Conservation (phyloP, 2,329 filamentous ascomycete species). For the Claviceps humidiphila region DNA sequence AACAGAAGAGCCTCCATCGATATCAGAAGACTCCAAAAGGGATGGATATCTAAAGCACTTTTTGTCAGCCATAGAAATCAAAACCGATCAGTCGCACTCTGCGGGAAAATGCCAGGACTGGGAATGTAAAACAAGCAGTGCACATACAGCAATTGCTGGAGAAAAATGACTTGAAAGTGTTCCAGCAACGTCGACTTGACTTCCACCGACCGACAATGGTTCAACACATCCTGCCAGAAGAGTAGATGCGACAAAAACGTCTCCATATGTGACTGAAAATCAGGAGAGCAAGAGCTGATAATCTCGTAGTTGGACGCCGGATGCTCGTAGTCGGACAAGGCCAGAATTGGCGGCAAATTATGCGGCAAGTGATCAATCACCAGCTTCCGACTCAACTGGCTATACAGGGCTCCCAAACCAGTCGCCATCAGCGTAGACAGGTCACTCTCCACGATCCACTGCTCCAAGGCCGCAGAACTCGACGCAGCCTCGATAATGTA, state of each 20-base stretch:
- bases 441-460: slow-evolving; percentile 96
- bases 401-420: slow-evolving; percentile 66
- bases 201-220: slow-evolving; percentile 84
- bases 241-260: slow-evolving; percentile 90
- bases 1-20: slow-evolving; percentile 91
- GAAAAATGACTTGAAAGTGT: slow-evolving; percentile 92
- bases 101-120: neutral
- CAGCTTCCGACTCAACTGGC: slow-evolving; percentile 59
- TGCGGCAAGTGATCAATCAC: slow-evolving; percentile 66
- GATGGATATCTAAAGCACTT: slow-evolving; percentile 63
- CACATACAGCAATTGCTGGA: slow-evolving; percentile 79
- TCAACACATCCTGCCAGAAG: slow-evolving; percentile 97
- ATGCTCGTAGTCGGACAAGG: slow-evolving; percentile 77
- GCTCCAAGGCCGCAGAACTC: slow-evolving; percentile 67
- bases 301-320: slow-evolving; percentile 57
- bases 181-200: slow-evolving; percentile 88
- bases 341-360: slow-evolving; percentile 68
- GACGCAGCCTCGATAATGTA: slow-evolving; percentile 94
- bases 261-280: slow-evolving; percentile 76
- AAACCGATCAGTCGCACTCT: neutral
- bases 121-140: neutral
- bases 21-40: slow-evolving; percentile 88
- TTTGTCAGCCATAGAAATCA: neutral
- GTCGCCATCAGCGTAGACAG: slow-evolving; percentile 95
- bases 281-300: slow-evolving; percentile 57